phyloP scores from a whole-genome alignment of 129 eudicot species.

The Daucus carota region DH1_v3.0 NC_030386.2:9354501-9355000 shows the following conservation, averaged over 20 bases:
- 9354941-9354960: slow-evolving; percentile 29
- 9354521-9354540: slow-evolving; percentile 85
- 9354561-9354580: slow-evolving; percentile 82
- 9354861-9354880: neutral
- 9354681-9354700: slow-evolving; percentile 49
- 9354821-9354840: neutral
- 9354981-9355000: neutral
- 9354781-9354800: neutral
- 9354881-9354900: neutral
- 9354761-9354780: slow-evolving; percentile 11
- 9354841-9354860: neutral
- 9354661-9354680: slow-evolving; percentile 37
- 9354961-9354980: too few relatives aligned
- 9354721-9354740: slow-evolving; percentile 49
- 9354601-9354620: slow-evolving; percentile 81
- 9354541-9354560: slow-evolving; percentile 64
- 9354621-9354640: slow-evolving; percentile 65
- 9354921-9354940: slow-evolving; percentile 12
- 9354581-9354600: slow-evolving; percentile 81
- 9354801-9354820: neutral
- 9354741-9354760: slow-evolving; percentile 39
- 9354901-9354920: neutral
- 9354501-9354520: slow-evolving; percentile 71
- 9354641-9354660: slow-evolving; percentile 49
- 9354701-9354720: slow-evolving; percentile 85